phyloP scores from a whole-genome alignment of 1,284 basidiomycete species.

The Chondrostereum purpureum region DNA sequence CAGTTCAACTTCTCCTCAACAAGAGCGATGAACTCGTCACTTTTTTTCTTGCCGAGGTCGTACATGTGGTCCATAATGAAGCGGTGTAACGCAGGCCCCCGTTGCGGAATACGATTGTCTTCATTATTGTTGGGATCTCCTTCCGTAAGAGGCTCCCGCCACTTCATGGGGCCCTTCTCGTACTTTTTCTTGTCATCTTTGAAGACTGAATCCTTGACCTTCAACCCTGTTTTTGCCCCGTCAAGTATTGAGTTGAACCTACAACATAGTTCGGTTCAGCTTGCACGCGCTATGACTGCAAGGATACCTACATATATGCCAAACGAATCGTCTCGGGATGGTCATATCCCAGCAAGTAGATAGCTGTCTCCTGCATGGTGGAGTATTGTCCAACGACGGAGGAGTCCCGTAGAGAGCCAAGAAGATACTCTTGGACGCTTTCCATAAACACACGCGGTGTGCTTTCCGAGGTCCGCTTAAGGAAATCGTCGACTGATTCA shows the following conservation, averaged over 20 bases:
- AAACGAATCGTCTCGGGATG: constrained; percentile 43
- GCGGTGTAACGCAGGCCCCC: constrained; percentile 14
- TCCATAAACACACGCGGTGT: constrained; percentile 20
- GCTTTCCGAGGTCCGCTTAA: constrained; percentile 20
- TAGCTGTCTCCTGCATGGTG: constrained; percentile 46
- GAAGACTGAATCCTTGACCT: constrained; percentile 28
- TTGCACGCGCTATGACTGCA: too few relatives aligned
- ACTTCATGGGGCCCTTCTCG: constrained; percentile 24
- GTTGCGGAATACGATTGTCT: constrained; percentile 13
- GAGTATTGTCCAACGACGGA: constrained; percentile 51
- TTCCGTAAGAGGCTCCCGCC: constrained; percentile 28
- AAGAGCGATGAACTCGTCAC: constrained; percentile 10
- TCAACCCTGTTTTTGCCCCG: constrained; percentile 53
- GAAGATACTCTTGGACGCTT: constrained; percentile 39
- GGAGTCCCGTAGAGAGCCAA: constrained; percentile 39
- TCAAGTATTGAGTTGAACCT: constrained; percentile 61
- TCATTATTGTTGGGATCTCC: constrained; percentile 10
- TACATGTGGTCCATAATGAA: constrained; percentile 50
- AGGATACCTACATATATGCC: constrained; percentile 58
- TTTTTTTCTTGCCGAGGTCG: constrained; percentile 19
- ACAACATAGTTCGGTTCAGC: too few relatives aligned
- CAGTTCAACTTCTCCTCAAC: constrained; percentile 26
- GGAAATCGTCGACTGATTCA: constrained; percentile 36
- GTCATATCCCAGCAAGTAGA: constrained; percentile 43
- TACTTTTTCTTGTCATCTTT: constrained; percentile 23